Evolutionary conservation across 2,329 filamentous ascomycete species (phyloP).

Genomic region (Paraphoma sp.): DNA sequence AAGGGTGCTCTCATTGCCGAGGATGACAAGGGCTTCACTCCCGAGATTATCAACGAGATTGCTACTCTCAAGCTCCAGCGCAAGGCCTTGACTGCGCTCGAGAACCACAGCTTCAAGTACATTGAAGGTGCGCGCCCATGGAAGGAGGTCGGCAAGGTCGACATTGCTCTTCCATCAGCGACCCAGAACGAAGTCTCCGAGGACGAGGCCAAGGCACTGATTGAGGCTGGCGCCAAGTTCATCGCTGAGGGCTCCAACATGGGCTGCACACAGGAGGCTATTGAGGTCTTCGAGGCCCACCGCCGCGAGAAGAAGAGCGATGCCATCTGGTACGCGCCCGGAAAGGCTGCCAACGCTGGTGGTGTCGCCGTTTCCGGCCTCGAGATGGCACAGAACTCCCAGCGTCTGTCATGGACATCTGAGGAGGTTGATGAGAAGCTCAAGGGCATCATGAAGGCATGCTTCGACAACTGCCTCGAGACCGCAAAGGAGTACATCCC

Average conservation of each 20-base stretch:
- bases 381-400: constrained; percentile 98
- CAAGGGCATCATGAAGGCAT: constrained; percentile 92
- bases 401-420: constrained; percentile 81
- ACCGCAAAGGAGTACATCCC: constrained; percentile 90
- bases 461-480: constrained; percentile 86
- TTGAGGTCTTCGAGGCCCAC: constrained; percentile 86
- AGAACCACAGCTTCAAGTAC: constrained; percentile 79
- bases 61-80: constrained; percentile 86
- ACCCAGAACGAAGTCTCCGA: constrained; percentile 97
- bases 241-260: constrained; percentile 98
- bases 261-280: constrained; percentile 96
- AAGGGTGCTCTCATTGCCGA: constrained; percentile 82
- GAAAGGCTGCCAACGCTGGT: constrained; percentile 94
- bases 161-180: constrained; percentile 89
- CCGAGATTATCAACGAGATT: constrained; percentile 80
- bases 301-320: constrained; percentile 71
- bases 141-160: constrained; percentile 86
- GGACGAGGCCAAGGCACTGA: constrained; percentile 85
- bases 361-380: constrained; percentile 97
- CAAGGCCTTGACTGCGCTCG: constrained; percentile 78
- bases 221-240: constrained; percentile 78
- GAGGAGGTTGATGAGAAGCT: constrained; percentile 93
- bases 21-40: constrained; percentile 73
- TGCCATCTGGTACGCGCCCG: constrained; percentile 94
- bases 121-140: constrained; percentile 87